A percentile compares a stretch with the other conserved stretches of the same genome.
phyloP scores from a whole-genome alignment of 2,329 filamentous ascomycete species.

The Fusarium algeriense region DNA sequence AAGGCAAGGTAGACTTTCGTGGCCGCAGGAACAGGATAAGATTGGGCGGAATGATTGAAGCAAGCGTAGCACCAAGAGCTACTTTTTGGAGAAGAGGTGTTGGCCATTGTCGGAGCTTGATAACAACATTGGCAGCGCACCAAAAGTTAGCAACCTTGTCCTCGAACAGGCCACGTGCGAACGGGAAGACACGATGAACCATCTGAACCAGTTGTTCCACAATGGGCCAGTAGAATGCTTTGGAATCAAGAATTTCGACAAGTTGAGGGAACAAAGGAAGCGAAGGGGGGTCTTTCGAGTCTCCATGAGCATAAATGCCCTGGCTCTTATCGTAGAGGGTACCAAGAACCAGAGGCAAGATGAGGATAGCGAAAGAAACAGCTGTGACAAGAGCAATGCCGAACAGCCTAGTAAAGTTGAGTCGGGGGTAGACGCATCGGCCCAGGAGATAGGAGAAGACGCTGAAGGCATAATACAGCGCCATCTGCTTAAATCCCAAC shows the following conservation, averaged over 20 bases:
- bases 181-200: constrained; percentile 94
- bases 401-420: constrained; percentile 76
- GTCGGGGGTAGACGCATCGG: constrained; percentile 80
- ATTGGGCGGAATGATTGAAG: constrained; percentile 83
- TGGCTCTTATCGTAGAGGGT: constrained; percentile 75
- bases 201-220: constrained; percentile 85
- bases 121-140: constrained; percentile 89
- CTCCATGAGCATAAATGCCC: constrained; percentile 69
- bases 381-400: constrained; percentile 81
- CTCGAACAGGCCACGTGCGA: constrained; percentile 94
- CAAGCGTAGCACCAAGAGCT: constrained; percentile 80
- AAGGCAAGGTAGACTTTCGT: constrained; percentile 79
- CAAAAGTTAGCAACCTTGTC: constrained; percentile 99
- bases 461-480: constrained; percentile 93
- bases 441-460: constrained; percentile 94
- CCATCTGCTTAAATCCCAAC: constrained; percentile 99
- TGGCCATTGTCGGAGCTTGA: constrained; percentile 86
- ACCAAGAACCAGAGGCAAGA: constrained; percentile 80
- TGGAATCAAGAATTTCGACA: constrained; percentile 68
- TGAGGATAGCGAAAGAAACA: constrained; percentile 78
- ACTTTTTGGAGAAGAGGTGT: constrained; percentile 78
- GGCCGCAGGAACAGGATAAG: constrained; percentile 83
- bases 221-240: constrained; percentile 78
- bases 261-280: constrained; percentile 73
- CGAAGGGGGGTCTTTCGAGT: constrained; percentile 68